phyloP scores from a whole-genome alignment of 2,329 filamentous ascomycete species.

The Paraconiothyrium sp. region DNA sequence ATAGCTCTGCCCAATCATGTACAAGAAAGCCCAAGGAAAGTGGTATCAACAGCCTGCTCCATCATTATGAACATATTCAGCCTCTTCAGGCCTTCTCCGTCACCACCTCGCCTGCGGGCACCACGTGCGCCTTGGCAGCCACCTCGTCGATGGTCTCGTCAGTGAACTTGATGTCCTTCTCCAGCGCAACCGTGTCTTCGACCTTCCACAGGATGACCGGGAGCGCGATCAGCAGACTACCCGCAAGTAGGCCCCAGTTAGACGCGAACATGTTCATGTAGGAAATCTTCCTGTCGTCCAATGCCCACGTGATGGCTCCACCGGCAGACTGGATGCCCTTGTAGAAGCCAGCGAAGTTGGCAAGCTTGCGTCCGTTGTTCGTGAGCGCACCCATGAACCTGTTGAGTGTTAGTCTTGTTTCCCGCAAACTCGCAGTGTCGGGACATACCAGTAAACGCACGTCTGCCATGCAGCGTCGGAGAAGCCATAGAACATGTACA shows the following conservation, averaged over 20 bases:
- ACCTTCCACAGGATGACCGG: conserved; percentile 84
- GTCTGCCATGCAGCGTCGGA: conserved; percentile 93
- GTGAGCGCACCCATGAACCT: conserved; percentile 93
- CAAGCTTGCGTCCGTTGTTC: conserved; percentile 90
- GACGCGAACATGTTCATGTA: conserved; percentile 78
- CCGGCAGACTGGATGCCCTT: conserved; percentile 91
- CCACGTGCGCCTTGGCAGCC: conserved; percentile 37
- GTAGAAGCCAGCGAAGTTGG: conserved; percentile 92
- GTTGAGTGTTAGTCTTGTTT: conserved; percentile 21
- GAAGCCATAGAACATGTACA: conserved; percentile 91
- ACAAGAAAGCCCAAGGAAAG: conserved; percentile 25
- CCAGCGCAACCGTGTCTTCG: conserved; percentile 79
- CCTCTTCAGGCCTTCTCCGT: conserved; percentile 40
- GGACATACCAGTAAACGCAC: conserved; percentile 79
- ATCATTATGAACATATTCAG: conserved; percentile 22
- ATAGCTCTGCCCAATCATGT: conserved; percentile 34
- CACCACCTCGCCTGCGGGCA: conserved; percentile 23
- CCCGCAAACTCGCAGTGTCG: neutral
- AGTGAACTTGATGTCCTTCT: conserved; percentile 84
- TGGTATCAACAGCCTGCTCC: conserved; percentile 18
- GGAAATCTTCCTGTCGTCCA: conserved; percentile 68
- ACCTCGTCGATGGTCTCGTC: conserved; percentile 85
- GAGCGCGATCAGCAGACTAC: conserved; percentile 77
- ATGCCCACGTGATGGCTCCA: conserved; percentile 76
- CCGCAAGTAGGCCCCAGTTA: conserved; percentile 79